A percentile compares a stretch with the other conserved stretches of the same genome.
Evolutionary conservation across 2,329 filamentous ascomycete genomes (phyloP).

Genomic region (Aspergillus nomiae): DNA sequence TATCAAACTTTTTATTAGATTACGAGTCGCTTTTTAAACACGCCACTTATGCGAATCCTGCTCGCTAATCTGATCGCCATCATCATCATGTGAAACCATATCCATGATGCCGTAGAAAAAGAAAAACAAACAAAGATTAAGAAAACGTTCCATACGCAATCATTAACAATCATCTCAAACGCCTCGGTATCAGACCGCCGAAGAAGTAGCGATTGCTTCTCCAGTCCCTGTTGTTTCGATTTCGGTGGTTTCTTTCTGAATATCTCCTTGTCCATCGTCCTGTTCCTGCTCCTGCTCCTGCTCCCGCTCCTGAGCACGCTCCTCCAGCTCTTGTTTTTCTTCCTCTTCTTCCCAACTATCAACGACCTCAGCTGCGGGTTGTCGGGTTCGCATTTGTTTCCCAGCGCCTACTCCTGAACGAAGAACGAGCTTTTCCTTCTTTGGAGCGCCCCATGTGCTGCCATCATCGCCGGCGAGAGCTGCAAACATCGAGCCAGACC

Average conservation of each 20-base stretch:
- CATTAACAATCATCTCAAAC: neutral
- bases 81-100: neutral
- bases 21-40: neutral
- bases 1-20: neutral
- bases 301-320: conserved; percentile 19
- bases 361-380: conserved; percentile 34
- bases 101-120: neutral
- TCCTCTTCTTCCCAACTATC: conserved; percentile 52
- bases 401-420: conserved; percentile 37
- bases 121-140: too few species aligned
- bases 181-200: conserved; percentile 25
- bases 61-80: neutral
- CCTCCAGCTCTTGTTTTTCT: conserved; percentile 44
- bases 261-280: conserved; percentile 1
- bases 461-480: conserved; percentile 30
- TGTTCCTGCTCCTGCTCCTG: conserved; percentile 16
- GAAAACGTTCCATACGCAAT: neutral
- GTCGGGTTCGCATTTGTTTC: conserved; percentile 28
- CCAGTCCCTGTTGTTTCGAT: conserved; percentile 43
- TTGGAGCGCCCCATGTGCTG: conserved; percentile 12
- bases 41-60: neutral
- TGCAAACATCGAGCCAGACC: conserved; percentile 34
- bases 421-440: conserved; percentile 38
- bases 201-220: conserved; percentile 47
- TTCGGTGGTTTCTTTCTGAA: neutral